Evolutionary conservation across 495 filamentous ascomycete genomes (phyloP).

Genomic region (Viridothelium virens): DNA sequence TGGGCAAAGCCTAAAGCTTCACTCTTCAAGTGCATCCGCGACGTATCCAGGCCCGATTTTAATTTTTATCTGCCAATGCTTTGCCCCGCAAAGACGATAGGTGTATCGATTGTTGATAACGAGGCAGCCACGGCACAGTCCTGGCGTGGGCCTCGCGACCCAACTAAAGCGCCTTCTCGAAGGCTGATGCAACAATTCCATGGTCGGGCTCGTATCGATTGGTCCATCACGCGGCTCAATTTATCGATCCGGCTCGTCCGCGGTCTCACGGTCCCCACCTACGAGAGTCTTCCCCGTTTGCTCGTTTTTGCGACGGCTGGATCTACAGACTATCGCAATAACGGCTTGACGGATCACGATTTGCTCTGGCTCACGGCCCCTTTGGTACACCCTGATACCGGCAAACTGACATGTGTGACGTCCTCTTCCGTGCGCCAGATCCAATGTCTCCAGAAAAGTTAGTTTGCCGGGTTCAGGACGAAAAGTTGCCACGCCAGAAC

Average conservation of each 20-base stretch:
- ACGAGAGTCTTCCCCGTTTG: background rate
- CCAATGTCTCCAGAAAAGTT: background rate
- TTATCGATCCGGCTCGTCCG: conserved; percentile 11
- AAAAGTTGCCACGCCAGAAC: conserved; percentile 3
- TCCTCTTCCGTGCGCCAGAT: background rate
- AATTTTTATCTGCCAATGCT: background rate
- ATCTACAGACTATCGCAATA: conserved; percentile 8
- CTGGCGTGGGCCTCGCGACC: background rate
- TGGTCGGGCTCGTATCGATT: background rate
- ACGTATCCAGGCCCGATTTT: no score
- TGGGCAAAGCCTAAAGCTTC: background rate
- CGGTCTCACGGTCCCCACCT: background rate
- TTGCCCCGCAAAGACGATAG: conserved; percentile 9
- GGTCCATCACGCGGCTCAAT: conserved; percentile 8
- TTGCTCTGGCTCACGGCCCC: background rate
- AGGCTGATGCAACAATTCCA: conserved; percentile 11
- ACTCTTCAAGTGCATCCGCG: background rate
- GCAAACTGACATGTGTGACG: conserved; percentile 3
- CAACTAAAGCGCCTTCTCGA: conserved; percentile 5
- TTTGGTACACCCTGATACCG: background rate
- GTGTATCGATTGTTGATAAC: conserved; percentile 13
- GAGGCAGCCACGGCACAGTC: background rate
- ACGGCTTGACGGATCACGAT: conserved; percentile 8
- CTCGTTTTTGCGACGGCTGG: background rate
- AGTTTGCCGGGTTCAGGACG: background rate